phyloP scores from a whole-genome alignment of 2,329 filamentous ascomycete genomes.

The Sphaerostilbella broomeana region DNA sequence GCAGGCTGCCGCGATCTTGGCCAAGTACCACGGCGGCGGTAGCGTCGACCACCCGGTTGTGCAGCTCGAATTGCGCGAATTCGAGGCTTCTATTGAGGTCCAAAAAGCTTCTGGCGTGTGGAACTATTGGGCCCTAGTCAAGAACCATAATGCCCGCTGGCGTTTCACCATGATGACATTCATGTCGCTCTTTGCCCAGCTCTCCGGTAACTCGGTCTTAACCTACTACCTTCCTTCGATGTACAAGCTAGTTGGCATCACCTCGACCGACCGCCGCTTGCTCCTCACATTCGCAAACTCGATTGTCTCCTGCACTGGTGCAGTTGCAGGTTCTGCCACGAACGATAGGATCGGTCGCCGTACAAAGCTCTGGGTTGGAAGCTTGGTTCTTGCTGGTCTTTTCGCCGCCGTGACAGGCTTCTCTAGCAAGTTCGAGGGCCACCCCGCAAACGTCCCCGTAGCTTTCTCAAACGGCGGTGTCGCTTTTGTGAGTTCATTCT shows the following conservation, averaged over 20 bases:
- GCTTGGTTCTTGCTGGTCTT: slow-evolving; percentile 39
- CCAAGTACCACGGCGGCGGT: slow-evolving; percentile 28
- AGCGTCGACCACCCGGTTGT: slow-evolving; percentile 30
- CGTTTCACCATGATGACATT: slow-evolving; percentile 46
- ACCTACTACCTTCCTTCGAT: slow-evolving; percentile 51
- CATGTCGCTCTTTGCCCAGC: slow-evolving; percentile 49
- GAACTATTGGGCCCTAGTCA: slow-evolving; percentile 48
- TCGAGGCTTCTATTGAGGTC: slow-evolving; percentile 31
- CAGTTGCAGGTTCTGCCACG: slow-evolving; percentile 27
- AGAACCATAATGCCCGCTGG: slow-evolving; percentile 39
- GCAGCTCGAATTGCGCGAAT: slow-evolving; percentile 34
- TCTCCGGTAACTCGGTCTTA: slow-evolving; percentile 42
- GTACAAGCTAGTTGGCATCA: slow-evolving; percentile 46
- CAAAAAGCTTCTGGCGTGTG: slow-evolving; percentile 39
- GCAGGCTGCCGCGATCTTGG: slow-evolving; percentile 29
- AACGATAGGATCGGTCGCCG: slow-evolving; percentile 28
- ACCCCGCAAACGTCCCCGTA: slow-evolving; percentile 26
- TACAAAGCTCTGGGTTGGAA: slow-evolving; percentile 43
- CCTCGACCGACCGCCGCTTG: slow-evolving; percentile 42
- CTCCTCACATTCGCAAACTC: slow-evolving; percentile 36
- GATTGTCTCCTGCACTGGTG: slow-evolving; percentile 35
- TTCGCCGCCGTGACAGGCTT: slow-evolving; percentile 42
- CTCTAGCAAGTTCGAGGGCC: slow-evolving; percentile 34
- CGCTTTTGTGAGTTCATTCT: slow-evolving; percentile 32
- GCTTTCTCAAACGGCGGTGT: slow-evolving; percentile 38